Conservation (phyloP, 108 stramenopile species). For the Skeletonema tropicum region DNA sequence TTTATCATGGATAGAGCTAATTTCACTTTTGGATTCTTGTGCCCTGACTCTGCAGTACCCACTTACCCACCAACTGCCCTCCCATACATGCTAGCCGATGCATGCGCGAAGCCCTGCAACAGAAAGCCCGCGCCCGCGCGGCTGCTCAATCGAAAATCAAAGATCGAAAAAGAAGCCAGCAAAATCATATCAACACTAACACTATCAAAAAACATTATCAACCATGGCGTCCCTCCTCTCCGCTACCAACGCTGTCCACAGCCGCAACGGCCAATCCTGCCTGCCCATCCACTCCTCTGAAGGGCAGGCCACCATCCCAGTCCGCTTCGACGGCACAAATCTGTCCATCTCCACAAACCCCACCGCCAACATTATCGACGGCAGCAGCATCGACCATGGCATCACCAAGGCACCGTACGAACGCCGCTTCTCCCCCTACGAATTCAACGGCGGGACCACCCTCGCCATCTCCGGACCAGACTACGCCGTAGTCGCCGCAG, state of each 20-base stretch:
- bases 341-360: conserved; percentile 23
- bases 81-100: too few relatives aligned
- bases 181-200: neutral
- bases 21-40: too few relatives aligned
- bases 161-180: conserved; percentile 3
- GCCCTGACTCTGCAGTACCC: too few relatives aligned
- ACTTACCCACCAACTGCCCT: too few relatives aligned
- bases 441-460: conserved; percentile 93
- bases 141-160: neutral
- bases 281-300: conserved; percentile 54
- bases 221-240: conserved; percentile 41
- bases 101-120: neutral
- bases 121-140: neutral
- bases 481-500: conserved; percentile 96
- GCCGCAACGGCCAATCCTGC: conserved; percentile 43
- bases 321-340: conserved; percentile 44
- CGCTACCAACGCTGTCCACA: conserved; percentile 39
- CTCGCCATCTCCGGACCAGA: conserved; percentile 90
- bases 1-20: too few relatives aligned
- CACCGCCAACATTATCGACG: conserved; percentile 32
- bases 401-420: conserved; percentile 84
- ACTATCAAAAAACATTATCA: neutral
- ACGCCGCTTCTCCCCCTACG: conserved; percentile 88
- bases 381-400: conserved; percentile 65
- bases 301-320: conserved; percentile 42